These are phyloP conservation scores for Lipomyces sp. DNA, from an alignment of 805 yeast species.

Conservation along the genomic window DNA sequence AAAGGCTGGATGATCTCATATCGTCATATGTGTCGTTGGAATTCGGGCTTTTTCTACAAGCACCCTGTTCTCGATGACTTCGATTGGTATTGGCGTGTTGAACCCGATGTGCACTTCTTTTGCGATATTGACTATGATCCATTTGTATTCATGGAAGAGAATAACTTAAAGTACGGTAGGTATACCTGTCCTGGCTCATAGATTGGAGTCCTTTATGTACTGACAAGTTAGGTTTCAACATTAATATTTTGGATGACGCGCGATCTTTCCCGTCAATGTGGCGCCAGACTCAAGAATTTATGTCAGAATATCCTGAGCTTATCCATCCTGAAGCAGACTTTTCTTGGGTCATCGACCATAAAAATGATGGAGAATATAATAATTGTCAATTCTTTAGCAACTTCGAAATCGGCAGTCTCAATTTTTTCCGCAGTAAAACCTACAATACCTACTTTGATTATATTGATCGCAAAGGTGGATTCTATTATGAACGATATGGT, in stretches of 20 bases:
- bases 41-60: conserved; percentile 71
- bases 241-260: conserved; percentile 38
- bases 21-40: conserved; percentile 81
- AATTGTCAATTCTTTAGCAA: conserved; percentile 83
- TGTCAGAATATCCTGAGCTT: conserved; percentile 54
- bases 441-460: conserved; percentile 60
- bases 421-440: conserved; percentile 61
- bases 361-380: conserved; percentile 66
- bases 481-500: conserved; percentile 79
- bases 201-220: not conserved
- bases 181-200: not conserved
- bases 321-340: conserved; percentile 57
- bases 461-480: conserved; percentile 66
- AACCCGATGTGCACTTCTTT: conserved; percentile 76
- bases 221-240: conserved; percentile 29
- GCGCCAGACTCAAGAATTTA: conserved; percentile 57
- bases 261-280: conserved; percentile 59
- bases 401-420: conserved; percentile 66
- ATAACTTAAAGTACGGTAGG: conserved; percentile 67
- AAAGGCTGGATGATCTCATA: conserved; percentile 67
- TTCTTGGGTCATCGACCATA: conserved; percentile 53
- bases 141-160: conserved; percentile 79
- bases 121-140: conserved; percentile 82
- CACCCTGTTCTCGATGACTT: conserved; percentile 62
- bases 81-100: conserved; percentile 89